Percentiles rank a stretch among this genome's conserved stretches.
phyloP scores from a whole-genome alignment of 2,329 filamentous ascomycete species.

The Penicillium hordei region DNA sequence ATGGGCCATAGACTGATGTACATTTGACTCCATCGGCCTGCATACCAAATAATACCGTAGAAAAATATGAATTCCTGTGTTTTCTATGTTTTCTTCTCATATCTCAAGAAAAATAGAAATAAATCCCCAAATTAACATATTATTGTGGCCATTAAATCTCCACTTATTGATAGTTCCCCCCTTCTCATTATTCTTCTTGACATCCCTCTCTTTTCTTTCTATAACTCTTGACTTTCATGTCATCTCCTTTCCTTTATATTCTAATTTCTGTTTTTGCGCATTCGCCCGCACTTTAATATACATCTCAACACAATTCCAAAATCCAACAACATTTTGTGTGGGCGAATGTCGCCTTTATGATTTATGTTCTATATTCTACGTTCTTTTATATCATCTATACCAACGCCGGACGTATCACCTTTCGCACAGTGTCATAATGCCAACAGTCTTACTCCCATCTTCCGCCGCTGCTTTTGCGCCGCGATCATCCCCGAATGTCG shows the following conservation, averaged over 20 bases:
- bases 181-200: slow-evolving; percentile 18
- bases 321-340: slow-evolving; percentile 28
- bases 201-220: slow-evolving; percentile 13
- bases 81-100: not conserved
- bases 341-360: slow-evolving; percentile 43
- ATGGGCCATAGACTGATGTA: no score
- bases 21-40: slow-evolving; percentile 7
- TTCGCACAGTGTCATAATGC: slow-evolving; percentile 67
- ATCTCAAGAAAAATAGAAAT: not conserved
- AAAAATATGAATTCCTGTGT: not conserved
- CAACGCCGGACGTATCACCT: slow-evolving; percentile 47
- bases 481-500: slow-evolving; percentile 89
- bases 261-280: slow-evolving; percentile 32
- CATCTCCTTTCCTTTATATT: slow-evolving; percentile 30
- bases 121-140: slow-evolving; percentile 5
- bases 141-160: slow-evolving; percentile 18
- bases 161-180: slow-evolving; percentile 13
- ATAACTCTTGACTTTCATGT: slow-evolving; percentile 19
- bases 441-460: slow-evolving; percentile 86
- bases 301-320: slow-evolving; percentile 15
- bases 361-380: slow-evolving; percentile 27
- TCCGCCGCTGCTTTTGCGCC: slow-evolving; percentile 96
- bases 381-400: slow-evolving; percentile 46
- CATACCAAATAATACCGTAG: slow-evolving; percentile 12
- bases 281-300: slow-evolving; percentile 38